Base-by-base conservation (phyloP, 176 grass and related monocot species). In the Juncus effusus region DNA sequence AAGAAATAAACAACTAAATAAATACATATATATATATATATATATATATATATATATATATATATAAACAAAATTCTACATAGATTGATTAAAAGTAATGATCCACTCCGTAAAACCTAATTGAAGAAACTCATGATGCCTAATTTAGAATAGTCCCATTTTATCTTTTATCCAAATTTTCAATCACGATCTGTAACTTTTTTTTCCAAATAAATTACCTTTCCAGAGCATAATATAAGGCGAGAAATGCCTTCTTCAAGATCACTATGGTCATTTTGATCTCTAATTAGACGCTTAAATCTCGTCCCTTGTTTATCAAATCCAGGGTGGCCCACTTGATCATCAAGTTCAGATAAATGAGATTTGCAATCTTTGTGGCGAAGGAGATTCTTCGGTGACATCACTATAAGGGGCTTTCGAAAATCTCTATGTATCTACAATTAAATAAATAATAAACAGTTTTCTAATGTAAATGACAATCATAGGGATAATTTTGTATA, bases 351-450 rank as follows among this genome's bases (percentile, higher is more conserved):
- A 6, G 92, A 96, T 59, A 96, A 77, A 67, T 88, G 76, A 9
- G 92, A 96, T 75, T 91, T 96, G 59, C 87, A 96, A 19, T 96
- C 92, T 84, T 96, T 96, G 74, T 91, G 92, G 38, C 92, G 74
- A 69, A 96, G 84, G 11, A 96, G 84, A 37, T 96, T 96, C 58
- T 96, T 96, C 39, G 92, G 92, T 51, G 87, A 54, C 63, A 87
- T 88, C 47, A 96, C 92, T 83, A 91, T 81, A 36, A 96, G 70
- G 6, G 92, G 92, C 65, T 96, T 96, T 13, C 92, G 69, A 62
- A 96, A 96, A 16, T 88, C 92, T 49, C 92, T 81, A 72, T 96
- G 87, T 77, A 96, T 96, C 92, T 96, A 63, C 11, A 58, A 16
- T 71, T 2, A 69, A 45, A 61, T 61, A 47, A 47, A 47, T 47